Evolutionary conservation across 2,329 filamentous ascomycete species (phyloP), one percentile per base, ranked within the genome.

Genomic region (Aspergillus sp.): DNA sequence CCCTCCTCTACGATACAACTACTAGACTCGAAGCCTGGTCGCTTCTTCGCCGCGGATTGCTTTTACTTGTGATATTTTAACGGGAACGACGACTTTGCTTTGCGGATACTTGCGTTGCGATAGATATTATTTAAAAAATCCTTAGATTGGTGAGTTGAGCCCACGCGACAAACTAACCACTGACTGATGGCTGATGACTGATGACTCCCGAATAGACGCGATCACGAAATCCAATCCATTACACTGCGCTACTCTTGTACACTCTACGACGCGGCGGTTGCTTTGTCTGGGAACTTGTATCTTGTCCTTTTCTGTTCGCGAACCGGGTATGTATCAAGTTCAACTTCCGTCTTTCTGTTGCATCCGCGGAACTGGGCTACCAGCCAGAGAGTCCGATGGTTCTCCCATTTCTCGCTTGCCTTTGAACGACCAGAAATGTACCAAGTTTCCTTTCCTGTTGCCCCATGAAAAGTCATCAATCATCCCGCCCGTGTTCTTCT

Each of bases 121-220:
- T 61, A 63, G 56, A 64, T 19, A 39, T 8, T 44, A 50, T 54
- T 52, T 48, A 50, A 50, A 57, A 52, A 48, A 56, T 51, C 45
- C 41, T 44, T 64, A 66, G 63, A 65, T 47, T 61, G 59, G 63
- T 66, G 52, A 64, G 63, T 64, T 19, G 45, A 29, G 38, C 19
- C 19, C 19, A 19, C 19, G 19, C 19, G 19, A 19, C 19, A 19
- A 19, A 19, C 19, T 19, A 19, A 19, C 19, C 19, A 19, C 19
- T 19, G 26, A 40, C 36, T 47, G 29, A 41, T 44, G 39, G 19
- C 19, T 19, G 19, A 19, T 19, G 19, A 19, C 34, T 36, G 10
- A 36, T 36, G 19, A 43, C 29, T 29, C 38, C 32, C 47, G 34
- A 12, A 48, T 50, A 63, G 60, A 59, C 49, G 58, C 58, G 55